Evolutionary conservation across 2,329 filamentous ascomycete species (phyloP), one percentile per base, ranked within the genome.

Genomic region (Cytospora mali): DNA sequence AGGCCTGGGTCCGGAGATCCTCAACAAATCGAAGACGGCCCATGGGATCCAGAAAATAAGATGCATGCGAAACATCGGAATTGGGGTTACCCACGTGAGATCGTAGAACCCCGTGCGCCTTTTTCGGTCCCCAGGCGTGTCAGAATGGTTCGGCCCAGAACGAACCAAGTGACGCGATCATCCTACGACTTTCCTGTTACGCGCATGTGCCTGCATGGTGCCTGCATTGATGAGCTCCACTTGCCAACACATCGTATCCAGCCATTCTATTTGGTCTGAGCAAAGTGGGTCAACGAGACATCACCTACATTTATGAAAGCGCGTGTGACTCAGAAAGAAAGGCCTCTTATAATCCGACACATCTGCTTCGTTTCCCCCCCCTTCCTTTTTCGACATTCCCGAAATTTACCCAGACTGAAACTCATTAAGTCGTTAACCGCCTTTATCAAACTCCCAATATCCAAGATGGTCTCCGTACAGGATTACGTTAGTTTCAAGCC

Each of bases 211-310:
- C n/a, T 46, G 42, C 42, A 46, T 23, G 10, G 42, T 46, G n/a
- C 42, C 42, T 46, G 42, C 42, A 46, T 46, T 23, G 42, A 46
- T 23, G 42, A n/a, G 42, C 42, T 46, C 42, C 42, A 46, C 42
- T n/a, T 46, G 21, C 42, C 42, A 46, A 23, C 42, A 46, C 21
- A 46, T 21, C 21, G 21, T 9, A n/a, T 46, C 42, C 42, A 46
- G 42, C 42, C 42, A 46, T 46, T n/a, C 42, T 23, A 46, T 46
- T 46, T 46, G 7, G 23, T 21, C n/a, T 33, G 9, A 21, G n/a
- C n/a, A 46, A 46, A 46, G 42, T 23, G 42, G 42, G 7, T 21
- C 42, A 18, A 10, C 13, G 42, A 21, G 42, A 46, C n/a, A 46
- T 23, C n/a, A 39, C n/a, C 18, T 46, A 46, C 42, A 46, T n/a